phyloP scores from a whole-genome alignment of 2,329 filamentous ascomycete species.

The Aspergillus candidus region DNA sequence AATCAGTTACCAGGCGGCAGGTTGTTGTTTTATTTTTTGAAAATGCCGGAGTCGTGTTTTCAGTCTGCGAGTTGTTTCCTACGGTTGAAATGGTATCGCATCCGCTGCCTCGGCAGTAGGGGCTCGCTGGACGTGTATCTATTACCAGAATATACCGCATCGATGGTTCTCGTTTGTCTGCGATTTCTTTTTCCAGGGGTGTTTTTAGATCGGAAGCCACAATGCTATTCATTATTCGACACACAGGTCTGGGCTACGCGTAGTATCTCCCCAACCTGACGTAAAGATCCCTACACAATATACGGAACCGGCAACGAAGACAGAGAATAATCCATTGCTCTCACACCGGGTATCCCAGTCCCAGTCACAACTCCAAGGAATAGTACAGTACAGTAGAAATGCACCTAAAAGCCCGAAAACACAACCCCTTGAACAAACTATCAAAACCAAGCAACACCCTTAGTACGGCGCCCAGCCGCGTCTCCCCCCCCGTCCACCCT shows the following conservation, averaged over 20 bases:
- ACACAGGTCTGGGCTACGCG: background rate
- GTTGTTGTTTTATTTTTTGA: no score
- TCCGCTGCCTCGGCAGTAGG: no score
- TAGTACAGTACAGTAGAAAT: background rate
- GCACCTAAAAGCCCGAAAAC: background rate
- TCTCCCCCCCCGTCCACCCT: slow-evolving; percentile 27
- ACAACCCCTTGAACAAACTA: background rate
- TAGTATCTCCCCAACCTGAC: background rate
- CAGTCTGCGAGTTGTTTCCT: no score
- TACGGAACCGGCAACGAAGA: background rate
- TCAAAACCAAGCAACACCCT: background rate
- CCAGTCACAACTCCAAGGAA: slow-evolving; percentile 11
- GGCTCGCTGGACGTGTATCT: slow-evolving; percentile 22
- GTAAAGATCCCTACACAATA: no score
- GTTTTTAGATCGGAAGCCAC: no score
- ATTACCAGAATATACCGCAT: slow-evolving; percentile 31
- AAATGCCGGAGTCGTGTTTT: no score
- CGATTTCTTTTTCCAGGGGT: background rate
- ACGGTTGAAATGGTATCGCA: no score
- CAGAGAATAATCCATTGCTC: background rate
- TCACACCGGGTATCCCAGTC: slow-evolving; percentile 10
- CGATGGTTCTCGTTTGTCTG: slow-evolving; percentile 16
- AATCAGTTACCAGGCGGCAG: background rate
- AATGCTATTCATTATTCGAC: no score
- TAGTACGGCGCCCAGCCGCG: slow-evolving; percentile 38